Base-by-base conservation (phyloP, 768 basidiomycete genomes). In the Lentinula edodes region DNA sequence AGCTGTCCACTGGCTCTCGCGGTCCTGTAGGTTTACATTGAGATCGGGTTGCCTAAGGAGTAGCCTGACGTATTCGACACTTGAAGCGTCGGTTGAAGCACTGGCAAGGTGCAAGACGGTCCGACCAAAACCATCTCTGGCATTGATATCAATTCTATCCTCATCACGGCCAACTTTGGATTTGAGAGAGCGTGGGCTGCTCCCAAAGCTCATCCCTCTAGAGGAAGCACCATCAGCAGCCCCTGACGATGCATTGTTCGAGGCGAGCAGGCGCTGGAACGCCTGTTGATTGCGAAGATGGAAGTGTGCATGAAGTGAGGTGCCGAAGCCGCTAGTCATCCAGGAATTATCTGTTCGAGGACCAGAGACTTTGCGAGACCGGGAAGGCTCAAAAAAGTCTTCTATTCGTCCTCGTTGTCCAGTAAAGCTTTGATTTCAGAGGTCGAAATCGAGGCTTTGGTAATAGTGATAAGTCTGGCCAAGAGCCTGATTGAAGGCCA, bases 1-100 rank as follows among this genome's bases (percentile, higher is more conserved):
- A 6, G 95, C 83, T 0, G 93, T 96, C 91, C 94, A 98, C 61
- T 88, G 89, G 61, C 84, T 91, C 78, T 98, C 96, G 58, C 71
- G 71, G 72, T 99, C 96, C 45, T 77, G 75, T 6, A 90, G 61
- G 66, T 98, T 98, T 66, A 93, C 84, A 61, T 90, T 88, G 71
- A 95, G 78, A 23, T 77, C 73, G 1, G 92, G 86, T 65, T 93
- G 89, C 16, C 83, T 81, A 55, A 98, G 80, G 5, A 98, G 77
- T 59, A 90, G 76, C 56, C 85, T 80, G 45, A 91, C 83, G 70
- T 90, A 98, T 66, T 93, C 90, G 65, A 91, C 72, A 51, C 85
- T 82, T n/a, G 75, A 72, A 1, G 78, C 71, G 35, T 90, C 90
- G 23, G 79, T 68, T 18, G 86, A 80, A 0, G 84, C 72, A 62